Evolutionary conservation across 2,329 filamentous ascomycete species (phyloP), one percentile per base, ranked within the genome.

Genomic region (Fusarium mexicanum): DNA sequence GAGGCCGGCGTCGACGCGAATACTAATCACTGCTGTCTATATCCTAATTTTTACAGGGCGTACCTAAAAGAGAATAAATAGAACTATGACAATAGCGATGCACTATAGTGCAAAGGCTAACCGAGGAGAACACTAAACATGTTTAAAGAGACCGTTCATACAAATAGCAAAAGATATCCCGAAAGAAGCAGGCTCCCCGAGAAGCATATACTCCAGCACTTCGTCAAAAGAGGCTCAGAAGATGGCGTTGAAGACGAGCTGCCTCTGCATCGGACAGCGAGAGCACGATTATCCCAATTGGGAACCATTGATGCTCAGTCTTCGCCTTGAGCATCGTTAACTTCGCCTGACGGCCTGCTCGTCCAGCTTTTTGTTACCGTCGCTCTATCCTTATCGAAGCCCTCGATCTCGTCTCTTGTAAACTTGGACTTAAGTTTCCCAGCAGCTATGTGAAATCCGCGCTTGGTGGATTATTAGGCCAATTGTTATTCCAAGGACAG

Each of bases 121-220:
- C 11, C 10, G 31, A 13, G 31, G 31, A 31, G 4, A 1, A 31
- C 31, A 31, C 31, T 13, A 31, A 12, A 12, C 31, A 31, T 4
- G 31, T 31, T 13, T 12, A 31, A 13, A 31, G 31, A 31, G 31
- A 31, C 31, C n/a, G 31, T 12, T 12, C 4, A 31, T 12, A 31
- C 31, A 31, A 31, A 31, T 31, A 31, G 3, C 11, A 31, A 31
- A 31, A 12, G 31, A n/a, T 26, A 26, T 26, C 6, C 26, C 16
- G 10, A 20, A 6, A 43, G 6, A 43, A 17, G n/a, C 6, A 24
- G 41, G 14, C 41, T 0, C 41, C n/a, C 4, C 0, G 4, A 5
- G 0, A 12, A 10, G n/a, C 1, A 4, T 11, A 44, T 8, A 24
- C 10, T 0, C 4, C 6, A 18, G 16, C 9, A 14, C 33, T 3